Evolutionary conservation across 352 stramenopile species (phyloP).

Genomic region (Thraustochytrium sp.): DNA sequence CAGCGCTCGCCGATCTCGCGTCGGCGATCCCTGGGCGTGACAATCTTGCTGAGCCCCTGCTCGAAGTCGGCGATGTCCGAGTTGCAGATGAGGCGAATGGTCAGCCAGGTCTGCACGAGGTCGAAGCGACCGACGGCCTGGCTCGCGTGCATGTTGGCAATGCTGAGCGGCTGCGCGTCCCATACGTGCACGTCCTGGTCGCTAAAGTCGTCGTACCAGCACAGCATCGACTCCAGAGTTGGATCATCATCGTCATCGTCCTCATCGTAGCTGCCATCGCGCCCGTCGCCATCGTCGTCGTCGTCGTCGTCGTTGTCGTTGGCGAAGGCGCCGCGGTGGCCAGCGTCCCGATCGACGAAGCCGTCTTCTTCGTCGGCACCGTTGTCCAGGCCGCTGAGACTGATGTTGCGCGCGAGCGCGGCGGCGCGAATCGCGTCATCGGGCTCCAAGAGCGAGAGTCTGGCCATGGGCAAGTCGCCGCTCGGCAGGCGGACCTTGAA

Average conservation of each 20-base stretch:
- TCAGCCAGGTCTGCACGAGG: constrained; percentile 31
- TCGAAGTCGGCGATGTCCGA: not conserved
- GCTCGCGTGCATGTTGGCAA: constrained; percentile 18
- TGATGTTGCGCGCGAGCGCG: too few species aligned
- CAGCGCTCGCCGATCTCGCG: not conserved
- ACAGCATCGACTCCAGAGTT: not conserved
- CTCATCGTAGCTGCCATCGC: not conserved
- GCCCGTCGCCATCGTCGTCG: not conserved
- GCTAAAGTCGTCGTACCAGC: constrained; percentile 40
- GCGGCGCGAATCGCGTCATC: too few species aligned
- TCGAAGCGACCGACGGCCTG: constrained; percentile 6
- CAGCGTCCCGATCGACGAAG: not conserved
- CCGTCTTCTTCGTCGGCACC: not conserved
- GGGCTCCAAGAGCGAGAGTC: too few species aligned
- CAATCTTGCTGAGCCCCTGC: not conserved
- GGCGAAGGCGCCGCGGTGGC: not conserved
- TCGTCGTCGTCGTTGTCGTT: not conserved
- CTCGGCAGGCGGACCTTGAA: too few species aligned
- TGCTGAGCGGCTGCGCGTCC: not conserved
- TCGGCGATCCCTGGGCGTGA: not conserved
- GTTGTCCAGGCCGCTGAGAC: not conserved
- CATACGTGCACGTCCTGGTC: not conserved
- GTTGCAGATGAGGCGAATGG: not conserved
- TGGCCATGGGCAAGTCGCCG: too few species aligned
- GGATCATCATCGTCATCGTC: not conserved